A percentile compares a stretch with the other conserved stretches of the same genome.
Evolutionary conservation across 2,329 filamentous ascomycete genomes (phyloP).

Genomic region (Tolypocladium tundrense): DNA sequence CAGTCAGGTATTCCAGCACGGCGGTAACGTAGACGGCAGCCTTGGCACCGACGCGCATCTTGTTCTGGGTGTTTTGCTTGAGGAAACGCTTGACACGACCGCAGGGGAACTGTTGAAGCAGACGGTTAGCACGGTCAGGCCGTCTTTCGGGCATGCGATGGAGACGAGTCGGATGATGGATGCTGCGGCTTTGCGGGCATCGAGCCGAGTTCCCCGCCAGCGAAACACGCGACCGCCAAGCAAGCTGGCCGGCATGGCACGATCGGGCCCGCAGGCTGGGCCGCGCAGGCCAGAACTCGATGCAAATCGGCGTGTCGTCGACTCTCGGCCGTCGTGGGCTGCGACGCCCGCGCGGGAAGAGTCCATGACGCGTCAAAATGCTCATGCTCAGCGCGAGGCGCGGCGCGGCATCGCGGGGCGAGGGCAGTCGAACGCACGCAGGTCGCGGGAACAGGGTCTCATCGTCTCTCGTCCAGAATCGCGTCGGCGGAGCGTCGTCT

Average conservation of each 20-base stretch:
- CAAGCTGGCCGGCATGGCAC: background rate
- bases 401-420: background rate
- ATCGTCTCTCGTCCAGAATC: background rate
- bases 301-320: background rate
- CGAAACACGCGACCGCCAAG: background rate
- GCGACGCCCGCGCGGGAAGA: constrained; percentile 4
- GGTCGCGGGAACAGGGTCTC: constrained; percentile 3
- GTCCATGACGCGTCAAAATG: constrained; percentile 4
- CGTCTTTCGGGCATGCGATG: background rate
- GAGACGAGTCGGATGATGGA: background rate
- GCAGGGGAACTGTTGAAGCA: constrained; percentile 70
- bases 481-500: constrained; percentile 14
- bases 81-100: constrained; percentile 99
- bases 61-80: constrained; percentile 98
- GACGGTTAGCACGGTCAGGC: constrained; percentile 10
- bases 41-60: constrained; percentile 99
- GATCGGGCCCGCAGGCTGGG: background rate
- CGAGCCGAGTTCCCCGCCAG: background rate
- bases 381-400: background rate
- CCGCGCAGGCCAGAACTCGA: background rate
- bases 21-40: constrained; percentile 97
- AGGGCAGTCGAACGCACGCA: constrained; percentile 9
- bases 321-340: background rate
- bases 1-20: constrained; percentile 94
- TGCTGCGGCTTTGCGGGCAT: background rate